Conservation (phyloP, 31 red algal species). For the Asparagopsis taxiformis region DNA sequence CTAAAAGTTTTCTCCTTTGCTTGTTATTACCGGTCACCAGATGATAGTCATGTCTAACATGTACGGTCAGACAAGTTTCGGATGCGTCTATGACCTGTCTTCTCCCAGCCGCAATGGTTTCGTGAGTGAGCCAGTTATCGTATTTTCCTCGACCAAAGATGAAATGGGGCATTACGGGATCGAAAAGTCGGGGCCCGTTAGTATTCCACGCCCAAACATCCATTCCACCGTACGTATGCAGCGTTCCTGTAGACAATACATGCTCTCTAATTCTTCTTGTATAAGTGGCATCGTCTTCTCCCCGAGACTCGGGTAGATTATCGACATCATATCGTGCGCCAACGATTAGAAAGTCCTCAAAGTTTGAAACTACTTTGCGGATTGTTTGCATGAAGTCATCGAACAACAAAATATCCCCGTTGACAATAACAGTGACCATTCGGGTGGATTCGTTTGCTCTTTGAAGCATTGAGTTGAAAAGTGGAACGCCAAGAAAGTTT, state of each 20-base stretch:
- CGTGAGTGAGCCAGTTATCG: conserved; percentile 99
- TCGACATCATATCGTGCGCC: conserved; percentile 99
- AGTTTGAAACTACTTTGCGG: conserved; percentile 88
- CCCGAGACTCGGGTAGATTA: conserved; percentile 66
- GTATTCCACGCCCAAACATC: conserved; percentile 99
- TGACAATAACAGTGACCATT: conserved; percentile 90
- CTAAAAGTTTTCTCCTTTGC: conserved; percentile 51
- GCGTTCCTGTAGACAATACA: conserved; percentile 82
- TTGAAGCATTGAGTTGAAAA: conserved; percentile 97
- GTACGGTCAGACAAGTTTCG: conserved; percentile 92
- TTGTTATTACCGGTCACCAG: conserved; percentile 61
- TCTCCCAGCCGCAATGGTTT: conserved; percentile 91
- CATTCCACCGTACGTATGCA: conserved; percentile 99
- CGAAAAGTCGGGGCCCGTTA: conserved; percentile 85
- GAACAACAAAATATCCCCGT: conserved; percentile 97
- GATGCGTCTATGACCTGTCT: conserved; percentile 93
- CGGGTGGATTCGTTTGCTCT: conserved; percentile 84
- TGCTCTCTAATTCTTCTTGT: conserved; percentile 65
- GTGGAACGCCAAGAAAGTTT: conserved; percentile 97
- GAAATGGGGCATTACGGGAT: conserved; percentile 97
- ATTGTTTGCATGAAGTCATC: conserved; percentile 90
- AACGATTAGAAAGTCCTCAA: conserved; percentile 91
- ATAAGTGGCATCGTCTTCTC: conserved; percentile 67
- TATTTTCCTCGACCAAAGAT: conserved; percentile 99
- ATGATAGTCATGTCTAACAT: conserved; percentile 97